Evolutionary conservation across 495 filamentous ascomycete species (phyloP).

Genomic region (Amniculicola lignicola): DNA sequence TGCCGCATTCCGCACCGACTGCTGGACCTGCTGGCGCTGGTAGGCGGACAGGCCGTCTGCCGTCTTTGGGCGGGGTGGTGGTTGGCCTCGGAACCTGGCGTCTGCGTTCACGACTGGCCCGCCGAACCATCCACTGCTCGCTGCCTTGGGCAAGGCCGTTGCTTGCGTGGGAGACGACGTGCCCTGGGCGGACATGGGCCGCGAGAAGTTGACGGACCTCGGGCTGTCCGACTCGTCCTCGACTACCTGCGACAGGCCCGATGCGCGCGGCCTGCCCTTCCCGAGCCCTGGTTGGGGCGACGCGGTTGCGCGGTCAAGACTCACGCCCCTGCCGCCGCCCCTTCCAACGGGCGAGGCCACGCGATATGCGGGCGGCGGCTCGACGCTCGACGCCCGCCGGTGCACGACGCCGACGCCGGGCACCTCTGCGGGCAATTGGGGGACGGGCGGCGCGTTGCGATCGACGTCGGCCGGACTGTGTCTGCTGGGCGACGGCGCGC

Average conservation of each 20-base stretch:
- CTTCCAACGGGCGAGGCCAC: constrained; percentile 48
- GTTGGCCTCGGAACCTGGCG: constrained; percentile 9
- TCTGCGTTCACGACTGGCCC: constrained; percentile 29
- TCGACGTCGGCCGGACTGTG: constrained; percentile 20
- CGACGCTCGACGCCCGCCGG: constrained; percentile 53
- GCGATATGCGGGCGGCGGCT: constrained; percentile 51
- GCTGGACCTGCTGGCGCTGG: constrained; percentile 40
- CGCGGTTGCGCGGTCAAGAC: constrained; percentile 46
- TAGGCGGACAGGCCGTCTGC: constrained; percentile 14
- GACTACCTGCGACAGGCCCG: constrained; percentile 42
- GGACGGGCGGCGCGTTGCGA: constrained; percentile 67
- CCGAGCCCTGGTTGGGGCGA: constrained; percentile 12
- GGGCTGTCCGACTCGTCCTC: constrained; percentile 58
- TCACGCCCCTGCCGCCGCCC: constrained; percentile 44
- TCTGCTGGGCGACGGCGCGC: constrained; percentile 62
- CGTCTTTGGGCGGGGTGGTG: constrained; percentile 8
- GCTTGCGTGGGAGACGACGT: constrained; percentile 35
- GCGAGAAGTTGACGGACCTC: constrained; percentile 81
- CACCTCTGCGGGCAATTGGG: constrained; percentile 59
- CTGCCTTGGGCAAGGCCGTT: constrained; percentile 32
- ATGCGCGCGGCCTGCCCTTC: constrained; percentile 12
- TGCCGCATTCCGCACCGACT: constrained; percentile 46
- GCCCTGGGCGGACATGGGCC: constrained; percentile 57
- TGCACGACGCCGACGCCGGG: constrained; percentile 38
- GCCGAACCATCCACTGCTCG: constrained; percentile 42